Evolutionary conservation across 2,329 filamentous ascomycete genomes (phyloP), one percentile per base, ranked within the genome.

Genomic region (Coniochaeta prunicola): DNA sequence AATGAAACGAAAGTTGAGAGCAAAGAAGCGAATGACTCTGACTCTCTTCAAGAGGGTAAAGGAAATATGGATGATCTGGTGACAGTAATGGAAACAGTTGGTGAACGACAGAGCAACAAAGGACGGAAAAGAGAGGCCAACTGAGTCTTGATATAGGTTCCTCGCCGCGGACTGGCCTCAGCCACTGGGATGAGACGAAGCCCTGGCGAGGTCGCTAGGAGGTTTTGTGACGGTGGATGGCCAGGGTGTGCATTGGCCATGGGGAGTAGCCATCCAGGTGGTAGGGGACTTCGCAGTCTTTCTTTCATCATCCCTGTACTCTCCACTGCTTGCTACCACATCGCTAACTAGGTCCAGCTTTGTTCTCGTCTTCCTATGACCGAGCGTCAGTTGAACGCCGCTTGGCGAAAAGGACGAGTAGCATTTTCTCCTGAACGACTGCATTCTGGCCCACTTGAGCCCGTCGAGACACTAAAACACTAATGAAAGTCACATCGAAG

Each of bases 11-110:
- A 63, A 58, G 64, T 59, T 63, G 65, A 71, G 71, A 78, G 68
- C 71, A 81, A 82, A 78, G 72, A 76, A 84, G 76, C 78, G 80
- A 84, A 78, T 82, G 80, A 77, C 77, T 79, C 79, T 81, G 76
- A 72, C 72, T 73, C 71, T 68, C 64, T 33, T 55, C 53, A 34
- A 55, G 53, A 55, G 60, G 62, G 66, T 70, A 71, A 71, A 64
- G 67, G 68, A 67, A 61, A 69, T 66, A 65, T 34, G 33, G 53
- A 36, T 28, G 28, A 24, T 60, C 65, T 64, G 62, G 58, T 58
- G 57, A 61, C 65, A 56, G 58, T 62, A 61, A 66, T 59, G 36
- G 30, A 36, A 58, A 65, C 63, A 57, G 53, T 59, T 54, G 59
- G 53, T 57, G 36, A 59, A 57, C 59, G 38, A 58, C 59, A 60